Evolutionary conservation across 2,329 filamentous ascomycete species (phyloP).

Genomic region (Pseudogymnoascus sp.): DNA sequence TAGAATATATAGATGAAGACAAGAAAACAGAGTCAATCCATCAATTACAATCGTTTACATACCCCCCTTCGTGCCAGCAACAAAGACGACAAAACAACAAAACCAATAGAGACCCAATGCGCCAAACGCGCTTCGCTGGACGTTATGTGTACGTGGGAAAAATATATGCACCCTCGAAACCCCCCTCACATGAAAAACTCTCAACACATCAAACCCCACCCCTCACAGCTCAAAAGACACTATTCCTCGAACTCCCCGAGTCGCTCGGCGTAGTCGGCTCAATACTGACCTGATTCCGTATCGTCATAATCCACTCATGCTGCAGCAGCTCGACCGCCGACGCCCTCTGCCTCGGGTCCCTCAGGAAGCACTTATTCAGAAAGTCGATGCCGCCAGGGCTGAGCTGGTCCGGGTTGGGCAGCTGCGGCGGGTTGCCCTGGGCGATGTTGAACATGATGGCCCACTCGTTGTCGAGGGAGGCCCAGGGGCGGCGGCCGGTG

Average conservation of each 20-base stretch:
- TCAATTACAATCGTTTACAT: conserved; percentile 6
- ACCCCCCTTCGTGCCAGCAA: neutral
- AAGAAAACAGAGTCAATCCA: neutral
- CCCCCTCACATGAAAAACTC: neutral
- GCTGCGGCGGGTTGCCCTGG: conserved; percentile 83
- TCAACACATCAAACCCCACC: neutral
- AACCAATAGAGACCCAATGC: neutral
- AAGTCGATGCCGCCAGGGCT: conserved; percentile 83
- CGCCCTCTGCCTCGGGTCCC: conserved; percentile 71
- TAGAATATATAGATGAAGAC: neutral
- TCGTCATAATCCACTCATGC: conserved; percentile 79
- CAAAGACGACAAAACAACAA: neutral
- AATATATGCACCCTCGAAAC: neutral
- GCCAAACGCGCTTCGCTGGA: conserved; percentile 7
- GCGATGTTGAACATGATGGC: conserved; percentile 99
- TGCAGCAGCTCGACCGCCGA: conserved; percentile 84
- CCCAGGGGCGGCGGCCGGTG: conserved; percentile 89
- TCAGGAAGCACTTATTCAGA: conserved; percentile 74
- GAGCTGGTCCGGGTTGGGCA: conserved; percentile 77
- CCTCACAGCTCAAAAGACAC: neutral
- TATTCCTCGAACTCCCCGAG: neutral
- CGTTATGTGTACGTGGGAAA: conserved; percentile 5
- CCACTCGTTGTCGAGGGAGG: conserved; percentile 95
- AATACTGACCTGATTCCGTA: conserved; percentile 54
- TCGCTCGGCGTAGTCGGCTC: conserved; percentile 59